Evolutionary conservation across 2,329 filamentous ascomycete genomes (phyloP), one percentile per base, ranked within the genome.

Genomic region (Fusarium fracticaudum): DNA sequence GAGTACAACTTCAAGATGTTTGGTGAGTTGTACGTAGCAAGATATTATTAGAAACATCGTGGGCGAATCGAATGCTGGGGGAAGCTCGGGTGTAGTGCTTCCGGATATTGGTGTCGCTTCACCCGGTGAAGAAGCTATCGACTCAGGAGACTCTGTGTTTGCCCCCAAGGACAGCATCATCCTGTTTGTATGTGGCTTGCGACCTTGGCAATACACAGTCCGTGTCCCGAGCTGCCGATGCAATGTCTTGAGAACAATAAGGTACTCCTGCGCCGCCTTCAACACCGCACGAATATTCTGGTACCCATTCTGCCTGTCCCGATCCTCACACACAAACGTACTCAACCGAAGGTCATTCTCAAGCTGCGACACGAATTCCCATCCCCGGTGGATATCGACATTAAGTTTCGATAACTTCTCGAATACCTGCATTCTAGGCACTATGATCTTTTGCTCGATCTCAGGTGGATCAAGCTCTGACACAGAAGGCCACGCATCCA

Each of bases 11-110:
- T 81, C 80, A 22, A 79, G 71, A 55, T 77, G 73, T 14, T 70
- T 71, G 57, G 77, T 67, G 33, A 79, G 64, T 33, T 81, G 79
- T 9, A 74, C 68, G 50, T 77, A 80, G 53, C 79, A 81, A 12
- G 80, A 81, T 53, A 80, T 77, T 44, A 80, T 69, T 29, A 79
- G 71, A 35, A 80, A 72, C 50, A 79, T 76, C 4, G 79, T 79
- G 0, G 80, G 67, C 3, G 76, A 73, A 61, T 79, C 79, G 24
- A 76, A 72, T 12, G 59, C 71, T 4, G 68, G 72, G 47, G 72
- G 51, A 18, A 63, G 61, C 58, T 50, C 47, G 15, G 60, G 60
- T 29, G 47, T 44, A 35, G 37, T 20, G 67, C 37, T 71, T 37
- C 37, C 47, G 15, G 41, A 44, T 18, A 68, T 51, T 26, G 72